phyloP scores from a whole-genome alignment of 1,284 basidiomycete genomes.

The Austroboletus niveus region DNA sequence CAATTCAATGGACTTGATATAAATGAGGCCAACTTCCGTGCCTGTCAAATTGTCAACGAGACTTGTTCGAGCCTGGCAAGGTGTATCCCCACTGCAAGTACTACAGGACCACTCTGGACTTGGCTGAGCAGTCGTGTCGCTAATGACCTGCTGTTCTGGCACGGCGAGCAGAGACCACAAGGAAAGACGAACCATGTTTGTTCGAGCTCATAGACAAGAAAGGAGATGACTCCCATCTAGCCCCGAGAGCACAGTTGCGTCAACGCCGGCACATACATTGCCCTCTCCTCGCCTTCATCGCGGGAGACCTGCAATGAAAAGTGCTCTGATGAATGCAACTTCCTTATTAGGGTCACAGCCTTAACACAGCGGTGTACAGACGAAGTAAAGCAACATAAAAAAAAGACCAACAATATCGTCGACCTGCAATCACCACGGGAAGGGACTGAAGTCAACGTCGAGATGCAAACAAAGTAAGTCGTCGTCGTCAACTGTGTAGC shows the following conservation, averaged over 20 bases:
- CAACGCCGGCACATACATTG: conserved; percentile 82
- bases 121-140: conserved; percentile 35
- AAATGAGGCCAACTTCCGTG: conserved; percentile 40
- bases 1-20: conserved; percentile 66
- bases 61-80: background rate
- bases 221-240: conserved; percentile 42
- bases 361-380: too few species aligned
- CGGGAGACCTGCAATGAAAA: conserved; percentile 55
- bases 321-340: too few species aligned
- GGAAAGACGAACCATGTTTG: conserved; percentile 44
- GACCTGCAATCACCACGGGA: background rate
- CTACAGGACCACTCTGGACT: conserved; percentile 51
- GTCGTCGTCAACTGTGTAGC: background rate
- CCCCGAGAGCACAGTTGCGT: conserved; percentile 78
- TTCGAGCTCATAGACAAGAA: background rate
- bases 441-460: background rate
- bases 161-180: conserved; percentile 39
- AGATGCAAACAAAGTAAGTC: background rate
- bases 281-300: conserved; percentile 64
- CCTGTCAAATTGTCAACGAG: conserved; percentile 39
- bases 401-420: too few species aligned
- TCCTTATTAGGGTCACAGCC: too few species aligned
- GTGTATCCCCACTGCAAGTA: conserved; percentile 51
- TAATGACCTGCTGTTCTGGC: conserved; percentile 41
- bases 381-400: too few species aligned